A percentile compares a stretch with the other conserved stretches of the same genome.
phyloP scores from a whole-genome alignment of 1,284 basidiomycete genomes.

The Cutaneotrichosporon sp. region DNA sequence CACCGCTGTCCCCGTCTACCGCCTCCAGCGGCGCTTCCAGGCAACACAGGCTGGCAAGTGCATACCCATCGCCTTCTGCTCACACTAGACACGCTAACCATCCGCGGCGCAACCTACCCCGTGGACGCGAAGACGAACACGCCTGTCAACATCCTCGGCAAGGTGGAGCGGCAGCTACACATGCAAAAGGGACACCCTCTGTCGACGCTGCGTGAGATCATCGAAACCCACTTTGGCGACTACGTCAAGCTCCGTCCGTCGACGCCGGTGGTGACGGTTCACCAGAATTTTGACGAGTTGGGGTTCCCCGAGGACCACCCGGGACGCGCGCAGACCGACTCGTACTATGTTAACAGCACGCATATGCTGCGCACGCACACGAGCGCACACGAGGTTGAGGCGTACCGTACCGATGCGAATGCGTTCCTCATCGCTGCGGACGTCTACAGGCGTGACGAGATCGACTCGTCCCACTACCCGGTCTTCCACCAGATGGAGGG shows the following conservation, averaged over 20 bases:
- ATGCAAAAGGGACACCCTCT: slow-evolving; percentile 76
- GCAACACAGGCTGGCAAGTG: neutral
- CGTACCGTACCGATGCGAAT: slow-evolving; percentile 69
- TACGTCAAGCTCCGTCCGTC: slow-evolving; percentile 54
- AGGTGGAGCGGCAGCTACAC: slow-evolving; percentile 67
- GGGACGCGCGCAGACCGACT: slow-evolving; percentile 81
- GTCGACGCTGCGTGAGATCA: slow-evolving; percentile 72
- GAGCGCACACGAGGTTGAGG: slow-evolving; percentile 93
- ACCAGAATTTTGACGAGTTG: slow-evolving; percentile 94
- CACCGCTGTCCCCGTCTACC: neutral
- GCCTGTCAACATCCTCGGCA: slow-evolving; percentile 75
- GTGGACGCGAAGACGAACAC: slow-evolving; percentile 79
- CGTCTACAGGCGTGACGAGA: slow-evolving; percentile 97
- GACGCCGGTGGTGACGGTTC: slow-evolving; percentile 82
- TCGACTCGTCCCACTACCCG: slow-evolving; percentile 94
- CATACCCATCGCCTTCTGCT: neutral
- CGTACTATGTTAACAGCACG: slow-evolving; percentile 88
- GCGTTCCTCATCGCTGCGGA: slow-evolving; percentile 94
- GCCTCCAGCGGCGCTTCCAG: slow-evolving; percentile 1
- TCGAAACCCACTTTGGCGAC: slow-evolving; percentile 72
- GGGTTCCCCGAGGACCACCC: slow-evolving; percentile 92
- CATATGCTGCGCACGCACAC: slow-evolving; percentile 96
- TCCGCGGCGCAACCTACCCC: slow-evolving; percentile 53
- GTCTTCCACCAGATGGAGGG: slow-evolving; percentile 99
- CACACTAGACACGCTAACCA: slow-evolving; percentile 18